Evolutionary conservation across 768 basidiomycete species (phyloP).

Genomic region (Hirschioporus abietinus): DNA sequence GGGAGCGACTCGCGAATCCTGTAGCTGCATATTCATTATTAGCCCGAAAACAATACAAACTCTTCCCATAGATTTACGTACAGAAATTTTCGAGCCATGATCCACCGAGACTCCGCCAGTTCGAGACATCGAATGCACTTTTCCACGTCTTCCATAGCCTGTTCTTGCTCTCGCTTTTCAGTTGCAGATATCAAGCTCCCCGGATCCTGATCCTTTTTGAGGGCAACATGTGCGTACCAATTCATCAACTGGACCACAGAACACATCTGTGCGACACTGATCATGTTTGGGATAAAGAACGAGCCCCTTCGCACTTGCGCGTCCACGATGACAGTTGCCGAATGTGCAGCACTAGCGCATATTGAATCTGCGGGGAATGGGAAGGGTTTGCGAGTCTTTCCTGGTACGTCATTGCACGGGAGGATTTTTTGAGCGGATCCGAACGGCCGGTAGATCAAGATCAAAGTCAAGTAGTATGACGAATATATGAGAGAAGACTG

Average conservation of each 20-base stretch:
- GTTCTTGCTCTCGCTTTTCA: neutral
- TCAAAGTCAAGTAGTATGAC: slow-evolving; percentile 56
- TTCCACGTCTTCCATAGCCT: neutral
- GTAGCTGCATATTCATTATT: neutral
- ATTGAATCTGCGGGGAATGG: slow-evolving; percentile 49
- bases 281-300: slow-evolving; percentile 37
- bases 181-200: neutral
- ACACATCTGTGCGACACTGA: slow-evolving; percentile 43
- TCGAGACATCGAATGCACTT: neutral
- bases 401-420: slow-evolving; percentile 17
- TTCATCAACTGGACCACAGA: slow-evolving; percentile 49
- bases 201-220: neutral
- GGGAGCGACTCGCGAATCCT: neutral
- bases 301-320: slow-evolving; percentile 40
- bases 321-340: slow-evolving; percentile 56
- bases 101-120: neutral
- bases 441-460: slow-evolving; percentile 68
- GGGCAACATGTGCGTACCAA: neutral
- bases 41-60: neutral
- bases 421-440: slow-evolving; percentile 35
- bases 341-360: slow-evolving; percentile 56
- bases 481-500: slow-evolving; percentile 55
- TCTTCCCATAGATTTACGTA: neutral
- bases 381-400: slow-evolving; percentile 24
- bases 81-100: neutral